Evolutionary conservation across 306 rosid species (phyloP), one percentile per base, ranked within the genome.

Genomic region (Senna tora): DNA sequence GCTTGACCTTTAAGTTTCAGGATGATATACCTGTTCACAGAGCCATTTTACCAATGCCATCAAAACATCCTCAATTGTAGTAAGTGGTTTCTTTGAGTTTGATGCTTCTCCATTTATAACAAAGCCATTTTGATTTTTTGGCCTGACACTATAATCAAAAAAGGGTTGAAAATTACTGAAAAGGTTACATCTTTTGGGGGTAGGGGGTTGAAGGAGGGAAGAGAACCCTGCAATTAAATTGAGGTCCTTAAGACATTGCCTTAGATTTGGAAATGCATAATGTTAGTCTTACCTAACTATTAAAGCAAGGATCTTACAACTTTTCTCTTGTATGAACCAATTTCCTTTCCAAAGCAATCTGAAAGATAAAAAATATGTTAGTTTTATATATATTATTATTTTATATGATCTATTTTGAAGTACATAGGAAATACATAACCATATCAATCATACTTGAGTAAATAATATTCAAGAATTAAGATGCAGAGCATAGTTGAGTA

Each of bases 291-390:
- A 95, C 99, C 99, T 92, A 65, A 83, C 96, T 73, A 91, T 85
- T 58, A 77, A 62, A 65, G 92, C 93, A 78, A 95, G 96, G 82
- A 91, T 87, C 88, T 88, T 95, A 77, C 99, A 95, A 83, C 99
- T 95, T 87, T 95, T 91, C 84, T 91, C 97, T 79, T 91, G 99
- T 62, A 92, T 63, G 77, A 91, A 95, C 99, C 97, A 95, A 79
- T 91, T 95, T 73, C 96, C 96, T 52, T 84, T 88, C 96, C 96
- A 80, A 63, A 95, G 99, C 96, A 89, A 89, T 75, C 99, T 95
- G 96, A 80, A 92, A 81, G 73, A 78, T 19, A 25, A 50, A 74
- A 16, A 60, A 60, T 25, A 50, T 79, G 54, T 66, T 58, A 73
- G 21, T 67, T 36, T 63, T 58, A 53, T 30, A 22, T 33, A 33